phyloP scores from a whole-genome alignment of 305 asterid genomes.

The Euphrasia arctica region DNA sequence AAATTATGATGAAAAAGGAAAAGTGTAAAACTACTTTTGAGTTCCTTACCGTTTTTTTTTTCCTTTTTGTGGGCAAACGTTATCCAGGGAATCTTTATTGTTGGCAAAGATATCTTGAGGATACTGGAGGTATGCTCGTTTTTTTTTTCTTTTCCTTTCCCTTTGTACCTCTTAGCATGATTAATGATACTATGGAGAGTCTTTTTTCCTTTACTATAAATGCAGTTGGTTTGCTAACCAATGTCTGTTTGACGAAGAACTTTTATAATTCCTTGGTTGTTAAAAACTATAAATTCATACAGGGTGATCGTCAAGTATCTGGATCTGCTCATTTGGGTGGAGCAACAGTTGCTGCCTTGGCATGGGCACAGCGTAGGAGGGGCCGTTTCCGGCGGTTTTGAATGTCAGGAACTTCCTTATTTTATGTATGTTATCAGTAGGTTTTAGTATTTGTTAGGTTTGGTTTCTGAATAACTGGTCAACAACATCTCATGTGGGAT shows the following conservation, averaged over 20 bases:
- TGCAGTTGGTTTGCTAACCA: not conserved
- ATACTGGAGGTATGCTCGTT: conserved; percentile 54
- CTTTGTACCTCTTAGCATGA: not conserved
- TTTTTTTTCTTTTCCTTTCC: conserved; percentile 8
- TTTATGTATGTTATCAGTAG: not conserved
- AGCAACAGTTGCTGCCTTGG: conserved; percentile 63
- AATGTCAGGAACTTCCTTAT: conserved; percentile 11
- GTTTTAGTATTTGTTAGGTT: not conserved
- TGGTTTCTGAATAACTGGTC: not conserved
- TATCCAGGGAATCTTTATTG: conserved; percentile 62
- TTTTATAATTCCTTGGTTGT: not conserved
- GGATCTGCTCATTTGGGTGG: conserved; percentile 95
- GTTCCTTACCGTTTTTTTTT: conserved; percentile 12
- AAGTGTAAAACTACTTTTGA: conserved; percentile 9
- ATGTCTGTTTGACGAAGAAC: not conserved
- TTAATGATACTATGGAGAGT: not conserved
- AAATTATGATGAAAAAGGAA: not conserved
- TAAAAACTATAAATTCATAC: not conserved
- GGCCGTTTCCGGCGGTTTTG: conserved; percentile 57
- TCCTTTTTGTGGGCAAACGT: conserved; percentile 22
- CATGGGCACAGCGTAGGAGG: conserved; percentile 58
- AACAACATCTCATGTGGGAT: not conserved
- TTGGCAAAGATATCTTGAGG: conserved; percentile 68
- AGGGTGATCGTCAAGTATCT: conserved; percentile 67
- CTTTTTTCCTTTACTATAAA: not conserved